A percentile compares a stretch with the other conserved stretches of the same genome.
Conservation (phyloP, 1,284 basidiomycete genomes). For the Sporisorium graminicola region DNA sequence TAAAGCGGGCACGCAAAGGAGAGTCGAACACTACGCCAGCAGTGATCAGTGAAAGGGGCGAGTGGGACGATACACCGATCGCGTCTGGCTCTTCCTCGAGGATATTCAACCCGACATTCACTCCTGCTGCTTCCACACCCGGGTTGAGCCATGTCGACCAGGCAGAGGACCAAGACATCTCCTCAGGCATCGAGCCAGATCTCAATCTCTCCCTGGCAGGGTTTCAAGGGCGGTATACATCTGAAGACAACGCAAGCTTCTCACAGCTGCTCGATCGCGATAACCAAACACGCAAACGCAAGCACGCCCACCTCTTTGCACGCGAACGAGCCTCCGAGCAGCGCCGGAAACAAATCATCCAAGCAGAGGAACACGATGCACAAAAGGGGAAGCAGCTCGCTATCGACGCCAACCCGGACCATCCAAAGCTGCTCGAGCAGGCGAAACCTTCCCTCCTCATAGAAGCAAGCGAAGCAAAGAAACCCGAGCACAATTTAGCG, state of each 20-base stretch:
- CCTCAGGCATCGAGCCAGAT: conserved; percentile 29
- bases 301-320: conserved; percentile 58
- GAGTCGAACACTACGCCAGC: background rate
- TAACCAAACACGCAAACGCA: conserved; percentile 46
- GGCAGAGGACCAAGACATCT: background rate
- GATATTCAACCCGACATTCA: conserved; percentile 25
- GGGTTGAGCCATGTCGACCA: background rate
- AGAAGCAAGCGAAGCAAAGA: background rate
- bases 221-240: conserved; percentile 63
- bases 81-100: conserved; percentile 2
- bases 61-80: conserved; percentile 47
- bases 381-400: conserved; percentile 38
- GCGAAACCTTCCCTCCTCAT: conserved; percentile 1
- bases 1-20: background rate
- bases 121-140: conserved; percentile 18
- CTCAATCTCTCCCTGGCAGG: conserved; percentile 48
- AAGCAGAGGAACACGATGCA: conserved; percentile 24
- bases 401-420: conserved; percentile 38
- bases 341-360: conserved; percentile 28
- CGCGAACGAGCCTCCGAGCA: conserved; percentile 41
- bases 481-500: background rate
- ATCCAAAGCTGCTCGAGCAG: conserved; percentile 16
- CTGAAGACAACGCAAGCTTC: conserved; percentile 68
- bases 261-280: conserved; percentile 56
- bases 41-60: background rate